Evolutionary conservation across 2,329 filamentous ascomycete species (phyloP).

Genomic region (Aspergillus transmontanensis): DNA sequence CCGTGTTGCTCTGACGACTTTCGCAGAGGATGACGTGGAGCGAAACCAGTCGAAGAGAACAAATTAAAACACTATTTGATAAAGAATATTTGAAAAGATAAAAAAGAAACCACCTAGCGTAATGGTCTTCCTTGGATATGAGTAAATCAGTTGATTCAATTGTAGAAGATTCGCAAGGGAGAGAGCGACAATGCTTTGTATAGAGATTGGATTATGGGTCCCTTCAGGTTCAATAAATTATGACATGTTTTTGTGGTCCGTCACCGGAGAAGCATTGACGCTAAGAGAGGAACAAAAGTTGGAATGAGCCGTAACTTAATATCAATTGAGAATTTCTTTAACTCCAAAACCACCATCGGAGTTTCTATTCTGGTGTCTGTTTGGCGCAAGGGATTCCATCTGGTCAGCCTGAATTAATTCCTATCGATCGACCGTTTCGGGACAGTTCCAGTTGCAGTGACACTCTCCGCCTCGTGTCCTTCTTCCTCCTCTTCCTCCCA

Average conservation of each 20-base stretch:
- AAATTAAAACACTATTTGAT: background rate
- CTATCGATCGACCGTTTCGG: conserved; percentile 3
- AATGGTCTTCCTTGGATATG: background rate
- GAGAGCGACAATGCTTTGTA: background rate
- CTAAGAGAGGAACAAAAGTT: conserved; percentile 14
- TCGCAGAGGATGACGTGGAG: conserved; percentile 8
- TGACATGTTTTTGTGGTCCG: conserved; percentile 5
- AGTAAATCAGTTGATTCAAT: background rate
- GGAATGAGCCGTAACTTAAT: conserved; percentile 5
- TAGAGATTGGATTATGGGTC: background rate
- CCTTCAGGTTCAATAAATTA: background rate
- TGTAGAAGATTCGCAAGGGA: too few species aligned
- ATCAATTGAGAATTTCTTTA: background rate
- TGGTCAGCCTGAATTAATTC: background rate
- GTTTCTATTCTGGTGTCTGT: background rate
- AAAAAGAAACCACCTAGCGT: too few species aligned
- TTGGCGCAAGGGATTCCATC: background rate
- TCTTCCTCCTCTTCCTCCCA: background rate
- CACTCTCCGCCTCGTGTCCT: conserved; percentile 6
- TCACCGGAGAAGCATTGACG: conserved; percentile 15
- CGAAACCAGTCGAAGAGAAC: background rate
- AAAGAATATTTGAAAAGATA: background rate
- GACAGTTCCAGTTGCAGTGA: background rate
- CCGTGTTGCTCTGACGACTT: background rate
- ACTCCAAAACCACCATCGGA: background rate